Base-by-base conservation (phyloP, 1,139 yeast genomes). In the Zygosaccharomyces sapae region DNA sequence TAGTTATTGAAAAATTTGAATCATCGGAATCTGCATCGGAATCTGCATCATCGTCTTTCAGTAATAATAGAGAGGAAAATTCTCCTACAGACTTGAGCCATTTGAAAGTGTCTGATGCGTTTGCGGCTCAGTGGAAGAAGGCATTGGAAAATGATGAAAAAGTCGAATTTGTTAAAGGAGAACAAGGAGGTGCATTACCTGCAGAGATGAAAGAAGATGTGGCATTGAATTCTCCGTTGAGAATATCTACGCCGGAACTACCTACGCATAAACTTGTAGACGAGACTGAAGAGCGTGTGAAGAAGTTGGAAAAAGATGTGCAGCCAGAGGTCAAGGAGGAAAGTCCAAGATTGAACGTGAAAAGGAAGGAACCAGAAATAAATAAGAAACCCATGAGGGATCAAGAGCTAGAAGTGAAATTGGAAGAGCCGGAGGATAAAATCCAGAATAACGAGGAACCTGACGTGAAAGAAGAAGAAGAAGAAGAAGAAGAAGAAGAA, bases 241-340 rank as follows among this genome's bases (percentile, higher is more conserved):
- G 36, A 8, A 47, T 49, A 3, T 10, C 44, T 7, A 45, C 55
- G 46, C 61, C 54, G 18, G 68, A 61, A 20, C 55, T 59, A 7
- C 61, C 63, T 1, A 64, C 61, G 10, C 47, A 50, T 16, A 55
- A 51, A 10, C 63, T 58, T 8, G 55, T 64, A 20, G 51, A 58
- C 12, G 67, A 62, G 29, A 57, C 59, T 13, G 66, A 61, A 31
- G 61, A 58, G 4, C 65, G 62, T 19, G 62, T 60, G 3, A 59
- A 54, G 30, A 55, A 54, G 24, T 54, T 61, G 54, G 3, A 41
- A 19, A 27, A 25, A 12, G 44, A 25, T 7, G 44, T 2, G 48
- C 52, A 35, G 44, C 45, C 25, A 6, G 27, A 29, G 16, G 30
- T n/a, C 10, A 13, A 22, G 18, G 48, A 49, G 25, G 52, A 22